These are phyloP conservation scores for Kwoniella pini DNA, from an alignment of 768 basidiomycete genomes.

Conservation along the genomic window DNA sequence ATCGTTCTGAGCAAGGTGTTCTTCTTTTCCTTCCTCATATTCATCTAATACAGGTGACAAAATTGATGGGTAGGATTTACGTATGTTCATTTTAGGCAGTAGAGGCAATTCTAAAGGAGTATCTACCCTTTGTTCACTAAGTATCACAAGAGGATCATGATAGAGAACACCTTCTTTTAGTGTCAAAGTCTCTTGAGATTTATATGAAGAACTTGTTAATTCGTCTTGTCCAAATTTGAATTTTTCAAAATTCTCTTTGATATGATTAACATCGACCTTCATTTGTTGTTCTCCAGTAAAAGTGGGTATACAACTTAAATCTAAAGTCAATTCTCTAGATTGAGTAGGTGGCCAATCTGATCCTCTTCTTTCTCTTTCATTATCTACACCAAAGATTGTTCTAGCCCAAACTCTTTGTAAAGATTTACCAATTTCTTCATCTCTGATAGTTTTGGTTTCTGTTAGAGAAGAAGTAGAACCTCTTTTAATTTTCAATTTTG, in stretches of 20 bases:
- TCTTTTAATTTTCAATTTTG: not conserved
- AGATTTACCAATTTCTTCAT: not conserved
- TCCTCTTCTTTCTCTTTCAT: constrained; percentile 10
- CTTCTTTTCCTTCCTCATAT: constrained; percentile 1
- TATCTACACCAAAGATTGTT: not conserved
- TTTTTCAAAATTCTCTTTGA: not conserved
- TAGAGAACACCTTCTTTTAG: not conserved
- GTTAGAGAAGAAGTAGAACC: not conserved
- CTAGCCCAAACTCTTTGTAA: not conserved
- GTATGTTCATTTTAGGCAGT: constrained; percentile 3
- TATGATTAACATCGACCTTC: not conserved
- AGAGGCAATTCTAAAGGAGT: constrained; percentile 16
- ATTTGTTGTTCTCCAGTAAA: not conserved
- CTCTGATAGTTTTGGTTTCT: not conserved
- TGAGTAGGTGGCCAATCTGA: constrained; percentile 24
- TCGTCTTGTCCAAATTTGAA: not conserved
- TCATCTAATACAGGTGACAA: constrained; percentile 2
- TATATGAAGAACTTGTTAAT: too few species aligned
- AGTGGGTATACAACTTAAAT: constrained; percentile 12
- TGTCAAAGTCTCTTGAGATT: not conserved
- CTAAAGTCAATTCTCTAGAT: constrained; percentile 5
- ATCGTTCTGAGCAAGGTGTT: too few species aligned
- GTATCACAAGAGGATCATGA: not conserved
- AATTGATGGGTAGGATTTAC: constrained; percentile 1
- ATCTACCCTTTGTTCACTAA: constrained; percentile 1